These are phyloP conservation scores for Macrolepiota fuliginosa DNA, from an alignment of 768 basidiomycete genomes.

Conservation along the genomic window DNA sequence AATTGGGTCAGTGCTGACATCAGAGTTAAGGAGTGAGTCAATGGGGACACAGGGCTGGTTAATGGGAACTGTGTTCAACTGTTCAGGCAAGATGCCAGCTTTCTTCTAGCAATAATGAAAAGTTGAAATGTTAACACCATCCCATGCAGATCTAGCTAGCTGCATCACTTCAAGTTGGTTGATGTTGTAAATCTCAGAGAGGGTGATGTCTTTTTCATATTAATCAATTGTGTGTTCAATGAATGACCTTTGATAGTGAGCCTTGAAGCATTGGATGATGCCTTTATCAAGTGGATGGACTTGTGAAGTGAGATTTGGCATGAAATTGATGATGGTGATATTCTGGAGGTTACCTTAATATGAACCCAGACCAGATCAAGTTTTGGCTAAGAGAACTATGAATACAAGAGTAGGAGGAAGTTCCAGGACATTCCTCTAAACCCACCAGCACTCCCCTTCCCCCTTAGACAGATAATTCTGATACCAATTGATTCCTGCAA, in stretches of 20 bases:
- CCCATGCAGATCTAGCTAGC: background rate
- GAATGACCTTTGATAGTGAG: background rate
- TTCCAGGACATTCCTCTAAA: too few species aligned
- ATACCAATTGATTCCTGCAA: too few species aligned
- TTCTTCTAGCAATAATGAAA: too few species aligned
- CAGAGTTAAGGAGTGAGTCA: background rate
- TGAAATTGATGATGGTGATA: constrained; percentile 26
- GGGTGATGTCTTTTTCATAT: background rate
- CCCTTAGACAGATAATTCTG: too few species aligned
- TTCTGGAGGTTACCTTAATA: constrained; percentile 14
- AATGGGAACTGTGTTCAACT: too few species aligned
- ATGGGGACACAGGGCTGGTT: background rate
- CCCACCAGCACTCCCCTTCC: too few species aligned
- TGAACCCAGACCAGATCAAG: too few species aligned
- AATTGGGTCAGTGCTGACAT: too few species aligned
- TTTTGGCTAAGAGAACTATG: too few species aligned
- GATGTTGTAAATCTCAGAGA: background rate
- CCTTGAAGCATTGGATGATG: constrained; percentile 3
- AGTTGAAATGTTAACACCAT: background rate
- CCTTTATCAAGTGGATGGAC: constrained; percentile 35
- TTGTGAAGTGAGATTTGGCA: constrained; percentile 34
- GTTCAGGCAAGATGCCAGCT: background rate
- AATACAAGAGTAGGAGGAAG: too few species aligned
- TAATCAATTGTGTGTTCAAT: background rate
- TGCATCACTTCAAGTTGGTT: background rate